Conservation (phyloP, 1,139 yeast species). For the Hyphopichia khmerensis region DNA sequence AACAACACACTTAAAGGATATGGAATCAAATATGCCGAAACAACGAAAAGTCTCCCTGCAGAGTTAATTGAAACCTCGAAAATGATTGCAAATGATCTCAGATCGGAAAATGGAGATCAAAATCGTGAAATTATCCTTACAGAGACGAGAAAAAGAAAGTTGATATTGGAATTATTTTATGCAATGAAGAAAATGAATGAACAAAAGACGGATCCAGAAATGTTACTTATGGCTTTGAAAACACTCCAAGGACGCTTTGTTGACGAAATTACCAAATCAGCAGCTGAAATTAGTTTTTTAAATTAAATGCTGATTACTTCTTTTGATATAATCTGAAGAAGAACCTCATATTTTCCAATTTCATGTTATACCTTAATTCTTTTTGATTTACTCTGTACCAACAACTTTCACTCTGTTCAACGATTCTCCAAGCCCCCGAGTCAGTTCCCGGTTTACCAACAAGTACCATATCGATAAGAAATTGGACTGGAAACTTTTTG, state of each 20-base stretch:
- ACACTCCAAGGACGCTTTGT: conserved; percentile 10
- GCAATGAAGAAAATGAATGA: conserved; percentile 10
- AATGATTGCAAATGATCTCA: conserved; percentile 16
- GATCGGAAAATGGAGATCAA: neutral
- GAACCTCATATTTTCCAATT: conserved; percentile 84
- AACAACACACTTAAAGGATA: conserved; percentile 19
- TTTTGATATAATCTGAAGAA: conserved; percentile 73
- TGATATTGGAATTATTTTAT: conserved; percentile 11
- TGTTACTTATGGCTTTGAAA: conserved; percentile 2
- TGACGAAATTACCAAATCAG: conserved; percentile 8
- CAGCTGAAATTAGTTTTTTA: neutral
- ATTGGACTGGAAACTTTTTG: conserved; percentile 79
- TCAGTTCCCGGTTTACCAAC: conserved; percentile 52
- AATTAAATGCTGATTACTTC: conserved; percentile 17
- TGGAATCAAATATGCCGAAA: conserved; percentile 23
- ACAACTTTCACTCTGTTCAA: conserved; percentile 67
- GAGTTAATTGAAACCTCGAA: conserved; percentile 21
- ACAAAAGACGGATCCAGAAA: neutral
- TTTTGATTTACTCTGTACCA: conserved; percentile 71
- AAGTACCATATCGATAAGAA: conserved; percentile 69
- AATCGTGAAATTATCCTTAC: neutral
- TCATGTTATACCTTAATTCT: conserved; percentile 62
- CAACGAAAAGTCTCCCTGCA: conserved; percentile 16
- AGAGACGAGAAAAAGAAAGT: conserved; percentile 9
- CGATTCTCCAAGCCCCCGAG: conserved; percentile 63